Evolutionary conservation across 176 grass and related monocot genomes (phyloP).

Genomic region (Luzula sylvatica): DNA sequence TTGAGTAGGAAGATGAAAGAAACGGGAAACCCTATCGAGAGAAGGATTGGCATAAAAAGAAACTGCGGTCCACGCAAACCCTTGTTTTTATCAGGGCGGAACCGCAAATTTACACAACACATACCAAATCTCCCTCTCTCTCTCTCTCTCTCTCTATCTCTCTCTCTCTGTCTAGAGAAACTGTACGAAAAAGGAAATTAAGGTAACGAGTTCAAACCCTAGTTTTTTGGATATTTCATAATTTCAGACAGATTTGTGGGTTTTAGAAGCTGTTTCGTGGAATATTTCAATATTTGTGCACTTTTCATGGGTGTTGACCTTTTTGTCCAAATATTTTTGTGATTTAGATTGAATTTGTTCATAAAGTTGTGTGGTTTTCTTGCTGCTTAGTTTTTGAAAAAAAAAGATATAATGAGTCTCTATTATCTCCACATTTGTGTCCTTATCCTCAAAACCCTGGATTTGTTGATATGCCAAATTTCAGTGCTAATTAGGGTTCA

Average conservation of each 20-base stretch:
- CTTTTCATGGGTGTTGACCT: no score
- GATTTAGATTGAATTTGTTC: no score
- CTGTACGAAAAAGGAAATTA: neutral
- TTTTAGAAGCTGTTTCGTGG: no score
- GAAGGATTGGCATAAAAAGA: neutral
- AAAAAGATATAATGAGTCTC: no score
- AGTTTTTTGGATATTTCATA: neutral
- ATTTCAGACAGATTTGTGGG: neutral
- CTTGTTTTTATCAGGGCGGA: slow-evolving; percentile 3
- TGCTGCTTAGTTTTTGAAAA: no score
- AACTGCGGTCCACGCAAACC: slow-evolving; percentile 8
- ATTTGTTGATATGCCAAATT: no score
- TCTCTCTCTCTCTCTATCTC: neutral
- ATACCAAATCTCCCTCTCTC: neutral
- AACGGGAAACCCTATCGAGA: slow-evolving; percentile 13
- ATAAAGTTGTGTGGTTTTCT: no score
- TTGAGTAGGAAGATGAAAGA: neutral
- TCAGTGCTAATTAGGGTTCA: no score
- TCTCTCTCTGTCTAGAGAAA: neutral
- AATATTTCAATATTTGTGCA: no score
- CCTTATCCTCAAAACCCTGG: no score
- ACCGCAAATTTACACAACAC: neutral
- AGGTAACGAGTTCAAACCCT: neutral
- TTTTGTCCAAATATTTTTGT: no score
- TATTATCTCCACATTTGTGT: no score